phyloP scores from a whole-genome alignment of 192 early-diverging fungal species.

The Pecoramyces ruminantium region DNA sequence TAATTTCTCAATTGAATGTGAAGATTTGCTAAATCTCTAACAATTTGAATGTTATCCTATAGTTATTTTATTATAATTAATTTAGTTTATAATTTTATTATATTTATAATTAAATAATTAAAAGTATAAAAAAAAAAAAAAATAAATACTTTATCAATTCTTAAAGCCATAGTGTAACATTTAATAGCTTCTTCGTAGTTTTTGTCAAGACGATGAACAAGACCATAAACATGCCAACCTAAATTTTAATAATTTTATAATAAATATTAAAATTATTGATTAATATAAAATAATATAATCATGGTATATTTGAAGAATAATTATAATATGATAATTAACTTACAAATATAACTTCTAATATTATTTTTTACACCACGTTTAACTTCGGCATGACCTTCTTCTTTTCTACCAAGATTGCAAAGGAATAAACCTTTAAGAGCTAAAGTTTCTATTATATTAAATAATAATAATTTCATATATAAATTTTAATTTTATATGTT shows the following conservation, averaged over 20 bases:
- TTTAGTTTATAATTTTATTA: no score
- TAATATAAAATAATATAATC: no score
- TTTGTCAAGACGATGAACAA: conserved; percentile 78
- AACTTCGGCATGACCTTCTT: conserved; percentile 74
- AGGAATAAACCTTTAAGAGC: conserved; percentile 91
- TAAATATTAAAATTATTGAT: no score
- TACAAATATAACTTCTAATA: conserved; percentile 73
- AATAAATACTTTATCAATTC: conserved; percentile 53
- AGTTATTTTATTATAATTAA: neutral
- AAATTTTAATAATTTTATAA: no score
- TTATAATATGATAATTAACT: conserved; percentile 1
- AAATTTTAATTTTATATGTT: no score
- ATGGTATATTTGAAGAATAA: no score
- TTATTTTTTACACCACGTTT: conserved; percentile 71
- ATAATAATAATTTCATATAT: no score
- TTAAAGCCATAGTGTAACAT: conserved; percentile 78
- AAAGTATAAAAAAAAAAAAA: no score
- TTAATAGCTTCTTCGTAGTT: conserved; percentile 85
- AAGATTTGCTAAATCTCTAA: conserved; percentile 72
- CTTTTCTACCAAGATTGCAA: conserved; percentile 73
- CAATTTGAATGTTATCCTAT: conserved; percentile 79
- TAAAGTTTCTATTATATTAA: conserved; percentile 50
- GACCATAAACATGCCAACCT: conserved; percentile 93
- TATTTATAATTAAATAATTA: no score
- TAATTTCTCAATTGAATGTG: conserved; percentile 78